Base-by-base conservation (phyloP, 805 yeast species). In the Millerago galiae region DNA sequence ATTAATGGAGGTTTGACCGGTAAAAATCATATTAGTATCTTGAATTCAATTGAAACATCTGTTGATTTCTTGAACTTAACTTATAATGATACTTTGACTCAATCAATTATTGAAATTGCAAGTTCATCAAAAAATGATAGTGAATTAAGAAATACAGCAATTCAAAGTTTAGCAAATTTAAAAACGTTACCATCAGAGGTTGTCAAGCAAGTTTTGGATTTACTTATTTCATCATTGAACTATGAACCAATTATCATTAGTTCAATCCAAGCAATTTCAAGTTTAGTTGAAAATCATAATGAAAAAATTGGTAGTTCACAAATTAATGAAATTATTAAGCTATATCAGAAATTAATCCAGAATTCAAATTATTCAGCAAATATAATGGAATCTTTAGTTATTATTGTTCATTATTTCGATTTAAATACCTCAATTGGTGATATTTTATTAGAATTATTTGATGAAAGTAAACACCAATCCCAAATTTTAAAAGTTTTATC, bases 141-240 rank as follows among this genome's bases (percentile, higher is more conserved):
- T 42, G 71, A 65, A 29, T 51, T 66, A 6, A 54, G 71, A 44
- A 66, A 61, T 34, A 47, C 49, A n/a, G 67, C 72, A 1, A 57
- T 67, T 14, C 51, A 49, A 32, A 59, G 57, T 3, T 34, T 67
- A 11, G 63, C 64, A 11, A 40, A 48, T 26, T 41, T 67, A 37
- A 52, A 50, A n/a, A 47, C 52, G 2, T 31, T 63, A 24, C 53
- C 62, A 13, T 21, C 44, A 8, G 44, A 38, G 5, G 52, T 61
- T 25, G 52, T 67, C 25, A 47, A 41, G 4, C 48, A 58, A 9
- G 53, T 64, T 9, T 62, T 68, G 29, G 27, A 44, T 2, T 54
- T 65, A 15, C 57, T 72, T 26, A 43, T 53, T n/a, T 56, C 55
- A 2, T 51, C 64, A 15, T 55, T 68, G 44, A 53, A 59, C 27